Evolutionary conservation across 2,329 filamentous ascomycete genomes (phyloP), one percentile per base, ranked within the genome.

Genomic region (Phyllosticta citrichinensis): DNA sequence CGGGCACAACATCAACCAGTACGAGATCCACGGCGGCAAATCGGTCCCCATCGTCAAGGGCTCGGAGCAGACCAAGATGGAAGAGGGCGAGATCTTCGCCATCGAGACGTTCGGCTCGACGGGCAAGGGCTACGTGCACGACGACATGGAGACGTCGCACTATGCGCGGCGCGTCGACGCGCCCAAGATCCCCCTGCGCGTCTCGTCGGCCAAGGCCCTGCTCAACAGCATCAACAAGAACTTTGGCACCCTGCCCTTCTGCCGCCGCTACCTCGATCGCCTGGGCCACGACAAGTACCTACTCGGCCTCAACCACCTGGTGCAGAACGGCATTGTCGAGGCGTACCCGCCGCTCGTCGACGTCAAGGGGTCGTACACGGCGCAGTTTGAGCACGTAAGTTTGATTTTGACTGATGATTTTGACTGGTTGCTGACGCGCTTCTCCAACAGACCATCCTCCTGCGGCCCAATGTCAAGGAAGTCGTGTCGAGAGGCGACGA

Each of bases 41-140:
- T 91, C 89, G 66, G 90, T 97, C 57, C 93, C 92, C 0, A 96
- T 97, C 69, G 91, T 97, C 65, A 96, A 96, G 79, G 87, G 85
- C 64, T 83, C 84, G 64, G 90, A 96, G 70, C 85, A 87, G 73
- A 95, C 91, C 58, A 96, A 96, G 81, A 97, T 97, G 93, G 92
- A 97, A 77, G 93, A 97, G 76, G 91, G 91, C 52, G 92, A 97
- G 71, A 87, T 91, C 19, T 97, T 95, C 74, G 92, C 92, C 65
- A 96, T 97, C 68, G 92, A 97, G 79, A 97, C 92, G 0, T 97
- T 97, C 74, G 93, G 92, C 63, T 94, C 88, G 73, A 97, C 92
- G 22, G 93, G 92, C 65, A 92, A 90, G 72, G 92, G 91, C 65
- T 88, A 89, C 70, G 89, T 96, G 61, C 80, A 85, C 65, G 91